Evolutionary conservation across 805 yeast genomes (phyloP).

Genomic region (Teunomyces pallodes): DNA sequence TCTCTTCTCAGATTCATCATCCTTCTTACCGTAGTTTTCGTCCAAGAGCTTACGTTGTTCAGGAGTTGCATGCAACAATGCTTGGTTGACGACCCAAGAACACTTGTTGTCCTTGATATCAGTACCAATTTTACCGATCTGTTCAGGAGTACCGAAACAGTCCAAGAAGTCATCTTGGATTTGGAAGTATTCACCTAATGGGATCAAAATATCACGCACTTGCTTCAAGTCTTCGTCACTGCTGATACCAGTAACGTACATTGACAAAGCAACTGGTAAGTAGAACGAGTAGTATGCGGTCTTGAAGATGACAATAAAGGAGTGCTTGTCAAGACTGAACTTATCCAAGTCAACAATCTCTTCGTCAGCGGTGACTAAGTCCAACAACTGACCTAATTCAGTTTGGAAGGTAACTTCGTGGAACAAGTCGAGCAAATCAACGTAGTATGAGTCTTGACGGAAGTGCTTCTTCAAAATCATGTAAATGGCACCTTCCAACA

Average conservation of each 20-base stretch:
- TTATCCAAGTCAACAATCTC: constrained; percentile 85
- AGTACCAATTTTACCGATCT: constrained; percentile 97
- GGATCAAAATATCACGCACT: constrained; percentile 82
- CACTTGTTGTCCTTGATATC: constrained; percentile 98
- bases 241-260: constrained; percentile 83
- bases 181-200: constrained; percentile 97
- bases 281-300: constrained; percentile 98
- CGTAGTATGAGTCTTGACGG: constrained; percentile 76
- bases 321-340: constrained; percentile 85
- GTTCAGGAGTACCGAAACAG: constrained; percentile 95
- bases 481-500: constrained; percentile 94
- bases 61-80: constrained; percentile 70
- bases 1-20: constrained; percentile 59
- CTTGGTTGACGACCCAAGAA: constrained; percentile 95
- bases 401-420: constrained; percentile 98
- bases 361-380: constrained; percentile 96
- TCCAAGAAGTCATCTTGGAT: constrained; percentile 97
- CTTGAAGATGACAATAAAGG: constrained; percentile 92
- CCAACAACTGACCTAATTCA: constrained; percentile 93
- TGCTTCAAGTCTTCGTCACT: constrained; percentile 77
- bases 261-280: constrained; percentile 94
- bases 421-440: constrained; percentile 87
- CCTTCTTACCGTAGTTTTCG: constrained; percentile 85
- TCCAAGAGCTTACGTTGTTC: constrained; percentile 84
- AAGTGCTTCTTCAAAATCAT: constrained; percentile 85